Evolutionary conservation across 1,284 basidiomycete species (phyloP), one percentile per base, ranked within the genome.

Genomic region (Afroboletus lepidellus): DNA sequence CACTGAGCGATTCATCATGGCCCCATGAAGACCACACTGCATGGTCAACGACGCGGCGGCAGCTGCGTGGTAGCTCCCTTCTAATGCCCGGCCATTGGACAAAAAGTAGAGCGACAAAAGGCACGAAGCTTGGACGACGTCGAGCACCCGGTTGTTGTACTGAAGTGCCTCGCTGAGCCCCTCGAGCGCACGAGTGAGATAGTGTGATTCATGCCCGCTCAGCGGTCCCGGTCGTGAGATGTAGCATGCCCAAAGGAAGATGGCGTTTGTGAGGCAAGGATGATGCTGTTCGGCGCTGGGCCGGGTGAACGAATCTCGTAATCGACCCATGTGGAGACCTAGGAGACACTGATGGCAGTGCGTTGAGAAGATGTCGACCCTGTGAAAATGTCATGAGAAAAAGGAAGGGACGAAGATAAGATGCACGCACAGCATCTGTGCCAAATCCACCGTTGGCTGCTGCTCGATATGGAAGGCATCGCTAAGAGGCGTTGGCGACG

Each of bases 161-260:
- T 79, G 77, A 45, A 87, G 73, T 24, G 80, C 84, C 37, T 85
- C 82, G 36, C 74, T 77, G 51, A 87, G 74, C 0, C 77, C 76
- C 24, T 84, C 77, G 21, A 86, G 77, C 7, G 85, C 72, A 44
- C 79, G 77, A 6, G 71, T 71, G 49, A 90, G 79, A 62, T 87
- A 90, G 50, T 82, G 77, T 16, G 80, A 76, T 69, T 90, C 86
- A 60, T 88, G 82, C 48, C 83, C 80, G 59, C 78, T 79, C 13
- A 88, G 73, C 4, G 81, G 77, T 33, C 80, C 83, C 11, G 85
- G 82, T 23, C 87, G 77, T 16, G 87, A 88, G 41, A 90, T 77
- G 64, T 85, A 87, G 65, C 87, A 89, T 2, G 87, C 85, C 84
- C 87, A 89, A 5, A 90, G 77, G 65, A 83, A 90, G 60, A 90